Percentiles rank a stretch among this genome's conserved stretches.
Conservation (phyloP, 768 basidiomycete species). For the Ephemerocybe angulata region DNA sequence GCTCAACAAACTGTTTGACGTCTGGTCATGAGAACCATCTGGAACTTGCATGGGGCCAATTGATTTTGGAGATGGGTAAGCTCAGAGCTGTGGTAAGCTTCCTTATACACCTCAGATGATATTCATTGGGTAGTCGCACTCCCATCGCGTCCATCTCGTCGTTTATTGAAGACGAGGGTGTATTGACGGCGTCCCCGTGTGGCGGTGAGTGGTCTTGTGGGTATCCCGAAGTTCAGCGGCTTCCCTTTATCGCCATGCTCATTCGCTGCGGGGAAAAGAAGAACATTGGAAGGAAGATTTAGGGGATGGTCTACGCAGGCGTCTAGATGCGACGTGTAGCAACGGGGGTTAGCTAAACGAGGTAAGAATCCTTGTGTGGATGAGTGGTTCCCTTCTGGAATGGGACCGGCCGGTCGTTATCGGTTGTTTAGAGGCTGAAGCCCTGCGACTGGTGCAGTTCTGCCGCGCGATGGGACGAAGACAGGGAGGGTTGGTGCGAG, state of each 20-base stretch:
- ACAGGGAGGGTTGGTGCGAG: no score
- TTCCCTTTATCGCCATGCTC: constrained; percentile 1
- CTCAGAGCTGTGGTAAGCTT: background rate
- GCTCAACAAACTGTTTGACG: background rate
- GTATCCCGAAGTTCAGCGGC: background rate
- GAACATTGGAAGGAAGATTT: background rate
- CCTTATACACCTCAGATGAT: background rate
- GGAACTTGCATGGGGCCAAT: background rate
- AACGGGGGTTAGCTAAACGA: background rate
- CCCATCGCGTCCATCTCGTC: constrained; percentile 1
- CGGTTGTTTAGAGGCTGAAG: background rate
- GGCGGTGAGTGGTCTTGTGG: background rate
- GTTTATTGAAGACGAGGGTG: background rate
- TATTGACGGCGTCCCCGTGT: background rate
- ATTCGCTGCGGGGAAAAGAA: background rate
- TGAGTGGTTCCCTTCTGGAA: background rate
- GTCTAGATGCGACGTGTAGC: background rate
- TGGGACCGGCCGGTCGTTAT: background rate
- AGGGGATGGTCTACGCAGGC: background rate
- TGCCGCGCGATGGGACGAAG: no score
- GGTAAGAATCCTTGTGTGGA: background rate
- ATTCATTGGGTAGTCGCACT: background rate
- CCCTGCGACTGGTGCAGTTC: background rate
- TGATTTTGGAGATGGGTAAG: background rate
- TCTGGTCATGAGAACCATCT: constrained; percentile 4